phyloP scores from a whole-genome alignment of 257 asterid genomes.

The Jaltomata sinuosa region DNA sequence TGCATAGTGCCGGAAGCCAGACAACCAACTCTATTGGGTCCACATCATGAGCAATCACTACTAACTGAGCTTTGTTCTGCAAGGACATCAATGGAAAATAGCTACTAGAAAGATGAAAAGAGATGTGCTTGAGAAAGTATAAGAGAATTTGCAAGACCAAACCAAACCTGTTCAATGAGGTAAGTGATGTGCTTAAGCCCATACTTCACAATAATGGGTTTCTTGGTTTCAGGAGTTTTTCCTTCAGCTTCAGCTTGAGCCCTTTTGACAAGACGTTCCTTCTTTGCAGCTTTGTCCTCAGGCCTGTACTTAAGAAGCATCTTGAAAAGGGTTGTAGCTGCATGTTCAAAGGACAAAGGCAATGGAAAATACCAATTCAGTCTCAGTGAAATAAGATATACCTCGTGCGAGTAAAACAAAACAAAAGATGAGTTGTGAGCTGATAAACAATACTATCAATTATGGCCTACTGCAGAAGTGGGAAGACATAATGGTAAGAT shows the following conservation, averaged over 20 bases:
- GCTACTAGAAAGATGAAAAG: neutral
- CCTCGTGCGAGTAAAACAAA: neutral
- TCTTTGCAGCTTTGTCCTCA: constrained; percentile 36
- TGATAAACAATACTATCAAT: neutral
- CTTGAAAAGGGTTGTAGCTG: constrained; percentile 42
- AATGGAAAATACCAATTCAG: neutral
- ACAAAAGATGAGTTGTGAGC: neutral
- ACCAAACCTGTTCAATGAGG: constrained; percentile 34
- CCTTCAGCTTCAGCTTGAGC: constrained; percentile 47
- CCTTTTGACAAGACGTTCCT: constrained; percentile 31
- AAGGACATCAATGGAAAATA: neutral
- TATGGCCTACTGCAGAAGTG: neutral
- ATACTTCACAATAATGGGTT: constrained; percentile 36
- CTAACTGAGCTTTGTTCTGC: constrained; percentile 40
- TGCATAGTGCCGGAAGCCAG: constrained; percentile 32
- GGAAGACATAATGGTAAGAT: neutral
- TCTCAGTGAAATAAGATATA: neutral
- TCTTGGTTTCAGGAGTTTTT: constrained; percentile 29
- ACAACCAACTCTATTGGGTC: constrained; percentile 38
- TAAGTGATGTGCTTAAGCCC: constrained; percentile 39
- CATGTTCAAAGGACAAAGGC: neutral
- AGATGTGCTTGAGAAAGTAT: neutral
- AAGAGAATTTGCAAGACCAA: neutral
- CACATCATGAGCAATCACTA: constrained; percentile 43
- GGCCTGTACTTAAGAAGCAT: constrained; percentile 42